Evolutionary conservation across 129 eudicot species (phyloP), one percentile per base, ranked within the genome.

Genomic region (Erigeron canadensis): DNA sequence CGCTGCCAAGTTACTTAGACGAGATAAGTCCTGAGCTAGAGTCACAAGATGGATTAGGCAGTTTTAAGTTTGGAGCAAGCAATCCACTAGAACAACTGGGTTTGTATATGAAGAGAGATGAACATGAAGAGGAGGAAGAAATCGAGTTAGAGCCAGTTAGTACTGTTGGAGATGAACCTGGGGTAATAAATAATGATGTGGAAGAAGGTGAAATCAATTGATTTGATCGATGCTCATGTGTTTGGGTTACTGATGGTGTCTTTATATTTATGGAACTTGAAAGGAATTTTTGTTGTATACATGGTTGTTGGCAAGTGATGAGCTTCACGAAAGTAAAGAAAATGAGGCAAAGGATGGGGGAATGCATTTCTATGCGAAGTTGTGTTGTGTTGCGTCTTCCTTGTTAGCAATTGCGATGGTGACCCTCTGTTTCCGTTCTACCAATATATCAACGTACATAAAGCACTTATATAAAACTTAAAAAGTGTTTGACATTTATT

Each of bases 41-140:
- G 50, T 82, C 89, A 4, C 80, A 63, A 69, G 89, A 89, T 28
- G 84, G 91, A 8, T 70, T 84, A 41, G 96, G 96, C 48, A 80
- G 86, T 74, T 90, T 91, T 78, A 89, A 87, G 9, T 87, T 89
- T 65, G 95, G 87, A 18, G 78, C 82, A 64, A 92, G 82, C 68
- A 92, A 92, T 76, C 95, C 96, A 0, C 78, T 92, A 63, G 98
- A 92, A 56, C 95, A 92, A 65, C 87, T 92, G 17, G 98, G 98
- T 5, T 71, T 92, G 65, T 92, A 76, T 79, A 89, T 89, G 95
- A 92, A 92, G 62, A 79, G 68, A 62, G 98, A 92, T 40, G 96
- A 92, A 0, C 89, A 92, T 37, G 96, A 92, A 4, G 96, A 91
- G 4, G 97, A 88, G 37, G 92, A 86, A 74, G 98, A 86, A 59